Conservation (phyloP, 495 filamentous ascomycete genomes). For the Aspergillus bertholletiae region DNA sequence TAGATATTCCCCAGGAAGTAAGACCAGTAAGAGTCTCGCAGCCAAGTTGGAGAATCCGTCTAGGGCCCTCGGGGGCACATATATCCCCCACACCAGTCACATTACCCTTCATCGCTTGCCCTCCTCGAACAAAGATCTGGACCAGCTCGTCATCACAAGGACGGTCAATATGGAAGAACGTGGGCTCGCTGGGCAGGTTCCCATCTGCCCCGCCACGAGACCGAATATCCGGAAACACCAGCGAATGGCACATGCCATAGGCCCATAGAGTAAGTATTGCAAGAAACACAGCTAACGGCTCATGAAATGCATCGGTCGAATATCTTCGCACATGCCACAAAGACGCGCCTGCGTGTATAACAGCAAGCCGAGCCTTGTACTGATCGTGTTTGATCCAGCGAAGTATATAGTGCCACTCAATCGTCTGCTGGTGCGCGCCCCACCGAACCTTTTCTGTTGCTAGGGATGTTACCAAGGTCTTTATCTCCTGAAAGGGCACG, state of each 20-base stretch:
- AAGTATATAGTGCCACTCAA: constrained; percentile 42
- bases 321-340: constrained; percentile 50
- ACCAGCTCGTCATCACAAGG: constrained; percentile 54
- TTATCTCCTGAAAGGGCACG: constrained; percentile 38
- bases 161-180: constrained; percentile 47
- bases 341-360: constrained; percentile 49
- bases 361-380: constrained; percentile 51
- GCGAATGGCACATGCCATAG: constrained; percentile 37
- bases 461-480: constrained; percentile 30
- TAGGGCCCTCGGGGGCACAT: constrained; percentile 39
- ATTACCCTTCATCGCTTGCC: constrained; percentile 43
- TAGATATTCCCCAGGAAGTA: constrained; percentile 38
- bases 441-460: constrained; percentile 28
- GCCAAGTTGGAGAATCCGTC: constrained; percentile 36
- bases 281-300: constrained; percentile 44
- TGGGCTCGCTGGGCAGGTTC: constrained; percentile 17
- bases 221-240: constrained; percentile 8
- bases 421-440: constrained; percentile 29
- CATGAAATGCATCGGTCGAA: constrained; percentile 47
- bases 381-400: constrained; percentile 51
- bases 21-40: constrained; percentile 37
- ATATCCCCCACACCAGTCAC: constrained; percentile 50
- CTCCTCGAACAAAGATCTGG: constrained; percentile 48
- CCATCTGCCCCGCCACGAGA: constrained; percentile 6
- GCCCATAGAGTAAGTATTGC: constrained; percentile 52